Base-by-base conservation (phyloP, 2,329 filamentous ascomycete species). In the Calonectria hongkongensis region DNA sequence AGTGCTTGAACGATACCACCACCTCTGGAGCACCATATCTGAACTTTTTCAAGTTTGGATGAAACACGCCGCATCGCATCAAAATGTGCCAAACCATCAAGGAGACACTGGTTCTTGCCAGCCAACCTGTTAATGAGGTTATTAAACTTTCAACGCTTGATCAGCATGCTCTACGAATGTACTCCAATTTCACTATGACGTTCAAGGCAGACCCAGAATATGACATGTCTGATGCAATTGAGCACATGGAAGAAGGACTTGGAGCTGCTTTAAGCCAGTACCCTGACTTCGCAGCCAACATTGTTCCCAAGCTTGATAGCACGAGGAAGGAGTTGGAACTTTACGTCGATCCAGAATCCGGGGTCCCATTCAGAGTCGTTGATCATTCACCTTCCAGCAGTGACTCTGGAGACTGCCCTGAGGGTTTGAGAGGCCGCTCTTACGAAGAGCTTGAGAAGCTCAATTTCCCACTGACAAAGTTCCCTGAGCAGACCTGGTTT, bases 101-200 rank as follows among this genome's bases (percentile, higher is more conserved):
- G 6, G 51, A 58, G 16, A 16, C 30, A 10, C 10, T 58, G n/a
- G n/a, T 39, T 39, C 51, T n/a, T 36, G 18, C 51, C 18, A 58
- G 51, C 51, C 30, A 58, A 30, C 51, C 51, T 12, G 33, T 33
- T 30, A 58, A 58, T 10, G 7, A 58, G 33, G 10, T 39, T 18
- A 58, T 39, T 6, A 58, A 58, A 21, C 51, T 58, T 8, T 58
- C 51, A 9, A 58, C 51, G 2, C 4, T 58, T n/a, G 30, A 58
- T 39, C 51, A 58, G 4, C 51, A 58, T 58, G 51, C 51, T 12
- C 51, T 58, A 5, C 51, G 51, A 4, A 58, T 58, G 51, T 58
- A 58, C 12, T 25, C 51, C 51, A 58, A 21, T 18, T 58, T 58
- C n/a, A 15, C 7, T 10, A 10, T 58, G n/a, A 10, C n/a, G 3